Evolutionary conservation across 116 monocot genomes (phyloP), one percentile per base, ranked within the genome.

Genomic region (Dioscorea cayenensis): DNA sequence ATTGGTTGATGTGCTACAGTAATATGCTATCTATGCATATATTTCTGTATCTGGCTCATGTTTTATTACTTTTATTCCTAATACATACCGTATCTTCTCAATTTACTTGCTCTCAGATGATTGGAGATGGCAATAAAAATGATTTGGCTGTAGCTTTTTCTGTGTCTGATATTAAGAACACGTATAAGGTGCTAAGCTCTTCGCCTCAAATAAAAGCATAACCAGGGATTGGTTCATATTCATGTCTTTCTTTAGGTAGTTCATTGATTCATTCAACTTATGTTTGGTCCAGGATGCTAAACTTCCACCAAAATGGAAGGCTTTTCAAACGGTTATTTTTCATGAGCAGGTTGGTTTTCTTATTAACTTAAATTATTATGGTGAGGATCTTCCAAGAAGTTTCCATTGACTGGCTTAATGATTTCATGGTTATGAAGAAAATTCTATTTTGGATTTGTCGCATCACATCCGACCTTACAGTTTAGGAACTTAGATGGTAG

Each of bases 241-340:
- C 36, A 37, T 4, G 37, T 68, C 48, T 10, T 23, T 49, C 27
- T 25, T 51, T 7, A 22, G n/a, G 22, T 38, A 68, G 6, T 16
- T 25, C 20, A 67, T 59, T 9, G 49, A 12, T 16, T 25, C 20
- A 67, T 59, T 9, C 28, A 6, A 36, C 1, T 8, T 27, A 66
- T 74, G 73, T 60, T 68, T 65, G 6, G n/a, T 81, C 59, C 75
- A 95, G 95, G 85, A 92, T 85, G 92, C 95, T 71, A 75, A 36
- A 17, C 85, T 95, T 69, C 49, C 84, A 60, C 71, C 86, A 58
- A 81, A 84, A 65, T 92, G 95, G 95, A 95, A 92, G 74, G 77
- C 87, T 63, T 95, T 92, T 66, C 78, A 81, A 23, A 95, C 95
- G 19, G 69, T 95, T 36, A 95, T 95, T 68, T 95, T 92, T 36